Base-by-base conservation (phyloP, 2,329 filamentous ascomycete species). In the Volutella citrinella region DNA sequence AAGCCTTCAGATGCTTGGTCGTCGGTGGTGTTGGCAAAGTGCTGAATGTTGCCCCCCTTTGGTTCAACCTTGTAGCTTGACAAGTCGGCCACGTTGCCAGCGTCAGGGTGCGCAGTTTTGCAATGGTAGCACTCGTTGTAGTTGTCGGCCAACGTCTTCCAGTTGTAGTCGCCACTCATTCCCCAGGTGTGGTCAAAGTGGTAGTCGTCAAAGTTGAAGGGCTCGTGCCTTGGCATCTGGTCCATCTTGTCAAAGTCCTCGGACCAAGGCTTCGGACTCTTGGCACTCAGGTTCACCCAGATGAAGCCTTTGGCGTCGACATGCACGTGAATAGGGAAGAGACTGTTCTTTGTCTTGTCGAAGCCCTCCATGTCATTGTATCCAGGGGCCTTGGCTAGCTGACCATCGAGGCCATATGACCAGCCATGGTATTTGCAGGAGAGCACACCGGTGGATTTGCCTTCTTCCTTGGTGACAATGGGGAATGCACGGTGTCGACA, bases 121-220 rank as follows among this genome's bases (percentile, higher is more conserved):
- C 43, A 46, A 16, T 80, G 76, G 48, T 80, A 80, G 52, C 76
- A 80, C 50, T 76, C 76, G 50, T 81, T 80, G 62, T 77, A 81
- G 59, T 80, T 79, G 51, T 80, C 76, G n/a, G 69, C 68, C 23
- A 76, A 54, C 10, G 70, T 69, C 58, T 78, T 78, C 74, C 74
- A 78, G 58, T 78, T 78, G 51, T 70, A 74, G 19, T 68, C 63
- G 1, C 68, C 69, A 19, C 72, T 66, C 65, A 75, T 69, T 42
- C 72, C 65, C 69, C 71, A 78, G 13, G 56, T 55, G 49, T 78
- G 72, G 43, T 78, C 72, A 43, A 76, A 78, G n/a, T 57, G 48
- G 50, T 76, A 81, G 26, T 76, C 59, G 2, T 66, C 61, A 38
- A 68, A 71, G 44, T 71, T 57, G 53, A 67, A 70, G 23, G 60